Base-by-base conservation (phyloP, 2,329 filamentous ascomycete species). In the Pestalotiopsis sp. region DNA sequence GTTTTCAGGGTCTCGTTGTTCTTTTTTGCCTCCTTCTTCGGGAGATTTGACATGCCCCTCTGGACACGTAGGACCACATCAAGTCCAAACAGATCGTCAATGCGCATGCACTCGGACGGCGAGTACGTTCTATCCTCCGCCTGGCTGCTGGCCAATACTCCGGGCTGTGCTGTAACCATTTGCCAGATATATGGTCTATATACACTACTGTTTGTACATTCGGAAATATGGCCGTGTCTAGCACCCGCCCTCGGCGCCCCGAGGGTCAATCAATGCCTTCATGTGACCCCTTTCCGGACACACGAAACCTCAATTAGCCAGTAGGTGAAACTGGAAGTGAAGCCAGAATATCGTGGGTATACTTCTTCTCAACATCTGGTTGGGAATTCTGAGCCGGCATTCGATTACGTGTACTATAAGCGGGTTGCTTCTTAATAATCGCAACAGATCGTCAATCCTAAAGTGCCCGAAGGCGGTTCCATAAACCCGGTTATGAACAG, bases 1-100 rank as follows among this genome's bases (percentile, higher is more conserved):
- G n/a, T 41, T 39, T 41, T 63, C 61, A 49, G 38, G 38, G 61
- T 63, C 61, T 36, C 9, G 61, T n/a, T 41, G 41, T 52, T 52
- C 20, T n/a, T 52, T 52, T 17, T n/a, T n/a, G 14, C 45, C 17
- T 52, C 45, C 45, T n/a, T 52, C 20, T 20, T n/a, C 17, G 17
- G 45, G 17, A 52, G 9, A 20, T 17, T n/a, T n/a, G 20, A 9
- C 17, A 52, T n/a, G 45, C 17, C 45, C 20, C 41, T 52, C 17
- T 52, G 17, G 45, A 52, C 45, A 52, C 45, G 45, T 52, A 52
- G 45, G 45, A n/a, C 45, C 31, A 36, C 31, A 36, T 36, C 31
- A 36, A 36, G 6, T 36, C 6, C 14, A n/a, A 23, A 52, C 14
- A 3, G 45, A 52, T 52, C 45, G 45, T n/a, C 45, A 52, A 52